These are phyloP conservation scores for Fusarium globosum DNA, from an alignment of 2,329 filamentous ascomycete species.

Conservation along the genomic window DNA sequence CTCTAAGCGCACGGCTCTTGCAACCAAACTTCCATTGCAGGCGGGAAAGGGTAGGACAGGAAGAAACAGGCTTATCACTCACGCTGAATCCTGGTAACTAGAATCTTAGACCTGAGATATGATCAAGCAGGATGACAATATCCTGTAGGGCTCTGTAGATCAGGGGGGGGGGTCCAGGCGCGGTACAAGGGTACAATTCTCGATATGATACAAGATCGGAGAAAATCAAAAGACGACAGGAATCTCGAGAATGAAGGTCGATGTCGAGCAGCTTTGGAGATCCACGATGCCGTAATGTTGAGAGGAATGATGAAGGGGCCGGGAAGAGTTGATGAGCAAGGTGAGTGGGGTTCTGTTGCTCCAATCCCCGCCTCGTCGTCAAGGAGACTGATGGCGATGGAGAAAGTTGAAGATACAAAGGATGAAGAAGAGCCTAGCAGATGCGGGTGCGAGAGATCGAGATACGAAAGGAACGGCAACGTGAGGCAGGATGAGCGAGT, in stretches of 20 bases:
- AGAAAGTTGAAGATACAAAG: conserved; percentile 1
- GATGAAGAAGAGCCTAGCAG: conserved; percentile 3
- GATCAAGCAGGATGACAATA: conserved; percentile 23
- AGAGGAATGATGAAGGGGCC: conserved; percentile 26
- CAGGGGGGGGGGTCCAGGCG: not conserved
- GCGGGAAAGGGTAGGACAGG: conserved; percentile 4
- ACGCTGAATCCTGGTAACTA: conserved; percentile 31
- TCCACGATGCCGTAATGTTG: conserved; percentile 19
- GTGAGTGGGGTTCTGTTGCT: conserved; percentile 37
- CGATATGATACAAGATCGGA: conserved; percentile 1
- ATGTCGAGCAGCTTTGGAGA: conserved; percentile 7
- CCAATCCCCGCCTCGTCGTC: conserved; percentile 35
- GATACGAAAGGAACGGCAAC: not conserved
- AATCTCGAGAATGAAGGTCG: not conserved
- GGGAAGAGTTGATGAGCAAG: conserved; percentile 27
- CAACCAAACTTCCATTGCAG: conserved; percentile 3
- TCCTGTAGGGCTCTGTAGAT: conserved; percentile 21
- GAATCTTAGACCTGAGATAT: conserved; percentile 27
- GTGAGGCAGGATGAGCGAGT: conserved; percentile 3
- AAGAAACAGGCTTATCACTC: conserved; percentile 28
- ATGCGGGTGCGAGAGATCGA: conserved; percentile 5
- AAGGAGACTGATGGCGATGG: conserved; percentile 11
- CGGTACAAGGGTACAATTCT: not conserved
- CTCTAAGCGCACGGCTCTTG: not conserved
- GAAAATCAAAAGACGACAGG: not conserved